Conservation (phyloP, 495 filamentous ascomycete genomes). For the Bathelium albidoporum region DNA sequence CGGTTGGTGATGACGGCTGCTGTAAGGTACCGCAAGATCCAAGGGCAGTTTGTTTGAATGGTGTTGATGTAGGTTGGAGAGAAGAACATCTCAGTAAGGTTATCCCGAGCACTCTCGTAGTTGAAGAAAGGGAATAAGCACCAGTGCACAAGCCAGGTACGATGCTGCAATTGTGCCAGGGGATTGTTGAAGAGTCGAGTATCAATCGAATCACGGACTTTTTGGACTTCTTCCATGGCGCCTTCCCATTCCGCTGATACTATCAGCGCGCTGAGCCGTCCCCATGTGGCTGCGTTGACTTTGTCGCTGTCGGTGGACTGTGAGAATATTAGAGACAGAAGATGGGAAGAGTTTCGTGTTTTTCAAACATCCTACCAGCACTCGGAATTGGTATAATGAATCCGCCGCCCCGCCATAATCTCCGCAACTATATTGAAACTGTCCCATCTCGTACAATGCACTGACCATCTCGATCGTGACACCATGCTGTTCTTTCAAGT, state of each 20-base stretch:
- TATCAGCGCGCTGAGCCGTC: slow-evolving; percentile 89
- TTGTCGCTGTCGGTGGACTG: slow-evolving; percentile 92
- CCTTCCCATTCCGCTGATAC: slow-evolving; percentile 86
- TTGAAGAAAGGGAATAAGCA: slow-evolving; percentile 98
- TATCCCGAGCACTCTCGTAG: slow-evolving; percentile 81
- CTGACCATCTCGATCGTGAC: slow-evolving; percentile 93
- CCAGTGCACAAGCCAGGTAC: slow-evolving; percentile 97
- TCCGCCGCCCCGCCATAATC: slow-evolving; percentile 82
- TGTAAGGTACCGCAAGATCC: slow-evolving; percentile 89
- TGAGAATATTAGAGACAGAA: background rate
- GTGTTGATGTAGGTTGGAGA: slow-evolving; percentile 95
- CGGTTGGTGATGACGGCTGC: slow-evolving; percentile 95
- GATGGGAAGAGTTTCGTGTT: background rate
- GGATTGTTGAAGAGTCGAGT: slow-evolving; percentile 86
- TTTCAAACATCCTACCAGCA: slow-evolving; percentile 42
- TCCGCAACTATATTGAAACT: slow-evolving; percentile 93
- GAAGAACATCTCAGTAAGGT: slow-evolving; percentile 91
- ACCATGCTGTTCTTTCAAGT: slow-evolving; percentile 84
- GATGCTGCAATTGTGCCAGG: slow-evolving; percentile 83
- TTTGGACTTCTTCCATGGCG: slow-evolving; percentile 90
- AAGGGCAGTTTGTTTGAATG: slow-evolving; percentile 94
- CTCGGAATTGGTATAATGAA: slow-evolving; percentile 87
- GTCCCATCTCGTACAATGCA: slow-evolving; percentile 83
- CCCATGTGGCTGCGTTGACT: slow-evolving; percentile 89
- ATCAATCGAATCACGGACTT: slow-evolving; percentile 89